Conservation (phyloP, 2,329 filamentous ascomycete species). For the Aspergillus vadensis region DNA sequence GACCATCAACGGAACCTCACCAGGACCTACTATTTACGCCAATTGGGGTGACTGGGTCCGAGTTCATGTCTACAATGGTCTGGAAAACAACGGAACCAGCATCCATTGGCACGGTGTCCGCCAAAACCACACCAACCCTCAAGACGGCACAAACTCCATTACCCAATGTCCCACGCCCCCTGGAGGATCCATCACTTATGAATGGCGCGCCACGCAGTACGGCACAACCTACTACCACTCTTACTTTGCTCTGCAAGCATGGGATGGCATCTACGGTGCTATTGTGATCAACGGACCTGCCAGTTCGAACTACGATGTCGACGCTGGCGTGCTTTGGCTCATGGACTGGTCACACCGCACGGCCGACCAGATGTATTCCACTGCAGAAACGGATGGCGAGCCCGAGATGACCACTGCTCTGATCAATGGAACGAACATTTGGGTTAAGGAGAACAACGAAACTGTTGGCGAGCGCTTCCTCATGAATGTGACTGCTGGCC, state of each 20-base stretch:
- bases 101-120: constrained; percentile 41
- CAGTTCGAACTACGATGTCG: neutral
- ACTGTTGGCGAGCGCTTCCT: neutral
- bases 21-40: constrained; percentile 66
- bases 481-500: neutral
- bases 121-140: constrained; percentile 32
- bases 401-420: neutral
- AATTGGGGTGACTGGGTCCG: constrained; percentile 62
- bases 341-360: neutral
- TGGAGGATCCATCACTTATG: constrained; percentile 38
- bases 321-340: neutral
- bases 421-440: neutral
- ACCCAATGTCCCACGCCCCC: constrained; percentile 45
- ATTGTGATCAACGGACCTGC: constrained; percentile 24
- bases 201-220: constrained; percentile 40
- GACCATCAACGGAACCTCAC: constrained; percentile 66
- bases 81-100: constrained; percentile 32
- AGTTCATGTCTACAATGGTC: constrained; percentile 58
- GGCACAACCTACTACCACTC: constrained; percentile 38
- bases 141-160: constrained; percentile 35
- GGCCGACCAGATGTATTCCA: neutral
- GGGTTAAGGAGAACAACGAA: neutral
- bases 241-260: constrained; percentile 41
- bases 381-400: neutral
- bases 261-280: constrained; percentile 60